Conservation (phyloP, 805 yeast species). For the Saturnispora halmiae region DNA sequence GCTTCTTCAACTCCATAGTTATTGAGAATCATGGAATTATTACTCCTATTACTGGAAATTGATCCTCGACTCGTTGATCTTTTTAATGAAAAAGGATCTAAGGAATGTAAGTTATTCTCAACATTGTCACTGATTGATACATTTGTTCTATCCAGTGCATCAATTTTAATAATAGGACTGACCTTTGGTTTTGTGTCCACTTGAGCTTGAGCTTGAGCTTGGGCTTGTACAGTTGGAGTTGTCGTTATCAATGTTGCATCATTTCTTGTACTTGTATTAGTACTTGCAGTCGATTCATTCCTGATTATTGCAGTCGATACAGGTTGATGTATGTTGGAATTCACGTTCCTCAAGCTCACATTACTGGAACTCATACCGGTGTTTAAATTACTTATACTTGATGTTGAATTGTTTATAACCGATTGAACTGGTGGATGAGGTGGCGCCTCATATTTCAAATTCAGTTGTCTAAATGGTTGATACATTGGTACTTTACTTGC, state of each 20-base stretch:
- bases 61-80: not conserved
- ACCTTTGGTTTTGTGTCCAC: not conserved
- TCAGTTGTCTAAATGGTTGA: constrained; percentile 27
- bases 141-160: not conserved
- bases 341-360: no score
- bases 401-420: no score
- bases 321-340: no score
- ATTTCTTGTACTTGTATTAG: no score
- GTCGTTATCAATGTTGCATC: no score
- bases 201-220: not conserved
- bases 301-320: no score
- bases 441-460: not conserved
- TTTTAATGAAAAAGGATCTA: constrained; percentile 6
- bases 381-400: no score
- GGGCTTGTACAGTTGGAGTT: not conserved
- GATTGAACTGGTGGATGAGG: not conserved
- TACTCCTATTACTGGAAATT: not conserved
- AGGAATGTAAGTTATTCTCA: not conserved
- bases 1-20: not conserved
- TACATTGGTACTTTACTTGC: constrained; percentile 25
- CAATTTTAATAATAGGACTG: not conserved
- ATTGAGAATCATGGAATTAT: not conserved
- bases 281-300: no score
- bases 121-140: no score
- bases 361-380: no score